phyloP scores from a whole-genome alignment of 805 yeast genomes.

The Hanseniaspora mollemarum region DNA sequence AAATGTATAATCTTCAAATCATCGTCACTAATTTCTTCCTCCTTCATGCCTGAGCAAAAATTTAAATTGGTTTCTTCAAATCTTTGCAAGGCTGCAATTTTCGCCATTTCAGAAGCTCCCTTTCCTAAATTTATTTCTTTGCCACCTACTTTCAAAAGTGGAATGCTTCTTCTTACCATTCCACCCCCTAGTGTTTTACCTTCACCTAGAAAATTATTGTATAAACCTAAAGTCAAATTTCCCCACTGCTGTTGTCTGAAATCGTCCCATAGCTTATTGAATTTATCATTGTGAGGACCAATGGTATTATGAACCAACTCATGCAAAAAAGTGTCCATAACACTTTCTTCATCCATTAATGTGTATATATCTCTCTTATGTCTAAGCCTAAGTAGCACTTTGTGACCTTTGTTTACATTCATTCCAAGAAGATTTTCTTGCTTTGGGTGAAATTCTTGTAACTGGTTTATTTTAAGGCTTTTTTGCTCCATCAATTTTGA shows the following conservation, averaged over 20 bases:
- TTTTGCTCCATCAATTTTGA: conserved; percentile 68
- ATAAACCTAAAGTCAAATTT: conserved; percentile 25
- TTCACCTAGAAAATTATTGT: conserved; percentile 26
- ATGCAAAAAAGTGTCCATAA: conserved; percentile 77
- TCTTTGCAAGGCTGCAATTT: conserved; percentile 27
- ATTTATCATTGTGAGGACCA: conserved; percentile 71
- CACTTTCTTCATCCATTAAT: conserved; percentile 53
- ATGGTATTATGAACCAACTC: conserved; percentile 69
- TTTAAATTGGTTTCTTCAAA: conserved; percentile 20
- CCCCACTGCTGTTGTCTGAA: conserved; percentile 41
- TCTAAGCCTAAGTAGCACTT: conserved; percentile 61
- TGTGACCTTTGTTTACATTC: conserved; percentile 68
- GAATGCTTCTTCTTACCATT: conserved; percentile 13
- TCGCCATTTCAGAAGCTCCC: conserved; percentile 28
- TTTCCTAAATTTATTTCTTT: conserved; percentile 16
- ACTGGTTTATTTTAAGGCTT: conserved; percentile 49
- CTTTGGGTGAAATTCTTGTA: conserved; percentile 77
- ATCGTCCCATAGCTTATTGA: conserved; percentile 55
- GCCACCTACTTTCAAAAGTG: conserved; percentile 12
- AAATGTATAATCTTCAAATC: background rate
- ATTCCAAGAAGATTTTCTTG: conserved; percentile 57
- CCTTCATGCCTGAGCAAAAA: conserved; percentile 20
- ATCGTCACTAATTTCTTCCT: background rate
- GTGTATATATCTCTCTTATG: conserved; percentile 38
- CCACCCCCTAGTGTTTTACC: conserved; percentile 25